Conservation (phyloP, 176 grass and related monocot genomes). For the Triticum timopheevii region DNA sequence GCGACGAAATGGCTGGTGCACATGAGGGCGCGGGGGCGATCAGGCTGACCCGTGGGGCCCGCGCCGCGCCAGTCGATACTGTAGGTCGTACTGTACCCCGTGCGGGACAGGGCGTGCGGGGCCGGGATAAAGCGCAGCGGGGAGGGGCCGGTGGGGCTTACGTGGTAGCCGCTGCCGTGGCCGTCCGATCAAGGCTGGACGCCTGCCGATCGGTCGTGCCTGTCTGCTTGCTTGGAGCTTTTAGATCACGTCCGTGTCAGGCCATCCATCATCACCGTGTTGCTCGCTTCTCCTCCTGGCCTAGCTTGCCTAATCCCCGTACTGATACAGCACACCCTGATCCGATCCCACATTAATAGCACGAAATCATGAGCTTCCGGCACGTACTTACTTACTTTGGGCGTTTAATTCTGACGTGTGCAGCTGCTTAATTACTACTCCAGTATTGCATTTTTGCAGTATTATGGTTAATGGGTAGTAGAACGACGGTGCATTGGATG, state of each 20-base stretch:
- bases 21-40: neutral
- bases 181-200: conserved; percentile 32
- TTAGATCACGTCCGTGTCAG: neutral
- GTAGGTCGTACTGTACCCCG: conserved; percentile 5
- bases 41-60: conserved; percentile 31
- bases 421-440: neutral
- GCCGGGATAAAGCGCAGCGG: neutral
- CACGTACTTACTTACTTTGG: neutral
- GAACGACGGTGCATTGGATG: neutral
- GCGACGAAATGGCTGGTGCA: conserved; percentile 26
- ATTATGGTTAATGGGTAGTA: neutral
- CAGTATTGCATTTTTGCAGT: neutral
- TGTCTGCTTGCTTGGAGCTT: neutral
- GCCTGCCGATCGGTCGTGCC: neutral
- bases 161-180: neutral
- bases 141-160: neutral
- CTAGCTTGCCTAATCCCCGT: neutral
- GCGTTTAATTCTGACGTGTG: neutral
- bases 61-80: neutral
- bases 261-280: neutral
- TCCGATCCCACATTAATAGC: neutral
- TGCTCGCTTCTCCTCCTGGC: neutral
- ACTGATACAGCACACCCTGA: neutral
- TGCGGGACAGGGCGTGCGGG: neutral
- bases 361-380: neutral